Evolutionary conservation across 2,329 filamentous ascomycete species (phyloP).

Genomic region (Arthroderma sp.): DNA sequence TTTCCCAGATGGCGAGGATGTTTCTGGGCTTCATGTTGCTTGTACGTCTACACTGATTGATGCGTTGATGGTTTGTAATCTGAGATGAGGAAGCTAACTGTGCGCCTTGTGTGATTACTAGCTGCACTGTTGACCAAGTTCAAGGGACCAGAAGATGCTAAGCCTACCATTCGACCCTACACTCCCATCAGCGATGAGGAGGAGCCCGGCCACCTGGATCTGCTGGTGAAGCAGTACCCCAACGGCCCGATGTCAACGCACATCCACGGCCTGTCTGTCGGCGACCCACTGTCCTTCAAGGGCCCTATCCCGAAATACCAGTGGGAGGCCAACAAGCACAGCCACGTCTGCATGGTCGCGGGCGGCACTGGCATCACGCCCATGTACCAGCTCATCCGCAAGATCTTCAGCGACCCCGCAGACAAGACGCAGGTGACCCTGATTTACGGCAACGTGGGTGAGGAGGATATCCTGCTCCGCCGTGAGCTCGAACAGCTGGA

Average conservation of each 20-base stretch:
- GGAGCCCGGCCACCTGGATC: constrained; percentile 66
- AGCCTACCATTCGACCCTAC: constrained; percentile 82
- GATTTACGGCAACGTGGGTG: constrained; percentile 77
- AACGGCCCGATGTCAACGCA: constrained; percentile 85
- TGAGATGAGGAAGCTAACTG: no score
- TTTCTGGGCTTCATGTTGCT: constrained; percentile 69
- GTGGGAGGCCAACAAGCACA: constrained; percentile 84
- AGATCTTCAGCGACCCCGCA: constrained; percentile 89
- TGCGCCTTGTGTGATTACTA: no score
- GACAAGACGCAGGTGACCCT: constrained; percentile 98
- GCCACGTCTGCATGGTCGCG: constrained; percentile 60
- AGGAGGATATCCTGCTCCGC: constrained; percentile 87
- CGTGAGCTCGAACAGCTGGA: constrained; percentile 74
- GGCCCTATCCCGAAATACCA: constrained; percentile 89
- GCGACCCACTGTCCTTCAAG: constrained; percentile 81
- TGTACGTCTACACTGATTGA: constrained; percentile 39
- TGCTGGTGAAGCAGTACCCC: constrained; percentile 85
- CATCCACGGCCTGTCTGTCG: constrained; percentile 68
- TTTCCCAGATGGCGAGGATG: constrained; percentile 69
- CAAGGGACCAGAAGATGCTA: constrained; percentile 69
- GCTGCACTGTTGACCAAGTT: constrained; percentile 80
- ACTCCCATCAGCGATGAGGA: constrained; percentile 84
- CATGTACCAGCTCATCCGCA: constrained; percentile 87
- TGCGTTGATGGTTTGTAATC: constrained; percentile 6
- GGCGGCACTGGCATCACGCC: constrained; percentile 95